Conservation (phyloP, 2,329 filamentous ascomycete species). For the Claviceps fusiformis region DNA sequence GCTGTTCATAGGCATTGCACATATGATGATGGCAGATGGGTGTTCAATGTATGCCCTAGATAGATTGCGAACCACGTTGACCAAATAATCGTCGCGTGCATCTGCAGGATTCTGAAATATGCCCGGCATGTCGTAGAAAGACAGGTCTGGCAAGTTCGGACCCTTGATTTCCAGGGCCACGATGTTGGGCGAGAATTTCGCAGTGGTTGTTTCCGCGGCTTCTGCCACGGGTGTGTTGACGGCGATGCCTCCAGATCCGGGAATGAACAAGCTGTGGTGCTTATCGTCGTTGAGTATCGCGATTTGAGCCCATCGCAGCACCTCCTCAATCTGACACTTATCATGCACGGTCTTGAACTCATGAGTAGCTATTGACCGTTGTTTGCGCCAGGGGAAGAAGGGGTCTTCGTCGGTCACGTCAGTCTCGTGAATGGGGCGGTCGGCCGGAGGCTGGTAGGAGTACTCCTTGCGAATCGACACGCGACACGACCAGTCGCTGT, state of each 20-base stretch:
- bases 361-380: conserved; percentile 28
- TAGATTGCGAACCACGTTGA: conserved; percentile 58
- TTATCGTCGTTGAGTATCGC: conserved; percentile 58
- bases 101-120: conserved; percentile 59
- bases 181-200: conserved; percentile 71
- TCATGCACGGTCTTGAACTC: conserved; percentile 52
- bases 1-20: conserved; percentile 63
- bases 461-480: conserved; percentile 57
- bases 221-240: conserved; percentile 20
- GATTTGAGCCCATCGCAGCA: conserved; percentile 61
- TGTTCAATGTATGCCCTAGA: conserved; percentile 57
- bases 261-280: conserved; percentile 39
- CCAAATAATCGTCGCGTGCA: conserved; percentile 52
- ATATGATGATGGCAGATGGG: conserved; percentile 59
- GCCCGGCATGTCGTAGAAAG: conserved; percentile 76
- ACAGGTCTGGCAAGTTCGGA: conserved; percentile 56
- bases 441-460: conserved; percentile 30
- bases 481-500: conserved; percentile 50
- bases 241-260: conserved; percentile 29
- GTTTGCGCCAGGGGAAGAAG: conserved; percentile 53
- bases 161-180: conserved; percentile 64
- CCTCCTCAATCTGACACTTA: conserved; percentile 49
- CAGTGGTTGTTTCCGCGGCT: conserved; percentile 31
- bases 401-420: conserved; percentile 36
- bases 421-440: conserved; percentile 26